Percentiles rank a stretch among this genome's conserved stretches.
Conservation (phyloP, 2,329 filamentous ascomycete genomes). For the Phaeosphaeriaceae sp. region DNA sequence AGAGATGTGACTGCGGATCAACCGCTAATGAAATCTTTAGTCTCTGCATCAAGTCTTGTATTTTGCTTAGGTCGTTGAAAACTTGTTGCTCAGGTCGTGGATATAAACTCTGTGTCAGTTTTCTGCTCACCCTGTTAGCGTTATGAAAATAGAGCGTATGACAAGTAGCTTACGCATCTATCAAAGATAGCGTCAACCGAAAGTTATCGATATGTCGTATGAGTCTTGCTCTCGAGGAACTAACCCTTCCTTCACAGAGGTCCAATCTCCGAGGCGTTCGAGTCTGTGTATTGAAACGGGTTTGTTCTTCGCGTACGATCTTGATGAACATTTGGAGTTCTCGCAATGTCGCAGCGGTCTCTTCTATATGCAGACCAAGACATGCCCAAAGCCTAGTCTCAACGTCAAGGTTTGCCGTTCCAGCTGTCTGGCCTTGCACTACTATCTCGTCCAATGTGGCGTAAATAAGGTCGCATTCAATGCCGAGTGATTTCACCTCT, state of each 20-base stretch:
- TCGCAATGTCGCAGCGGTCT: conserved; percentile 16
- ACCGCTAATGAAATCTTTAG: conserved; percentile 14
- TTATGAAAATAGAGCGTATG: neutral
- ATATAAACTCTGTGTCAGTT: conserved; percentile 4
- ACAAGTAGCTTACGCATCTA: conserved; percentile 21
- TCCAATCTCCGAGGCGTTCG: neutral
- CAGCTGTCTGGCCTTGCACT: conserved; percentile 3
- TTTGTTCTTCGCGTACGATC: conserved; percentile 10
- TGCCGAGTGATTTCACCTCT: conserved; percentile 26
- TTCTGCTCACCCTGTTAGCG: conserved; percentile 14
- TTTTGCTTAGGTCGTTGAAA: conserved; percentile 4
- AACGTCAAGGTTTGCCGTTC: conserved; percentile 9
- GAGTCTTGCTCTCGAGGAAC: conserved; percentile 8
- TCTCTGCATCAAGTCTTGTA: conserved; percentile 16
- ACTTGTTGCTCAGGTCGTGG: conserved; percentile 9
- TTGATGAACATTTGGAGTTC: conserved; percentile 21
- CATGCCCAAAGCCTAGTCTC: conserved; percentile 20
- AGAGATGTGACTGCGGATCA: conserved; percentile 11
- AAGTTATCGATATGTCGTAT: conserved; percentile 24
- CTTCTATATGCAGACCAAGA: conserved; percentile 17
- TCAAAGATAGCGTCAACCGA: conserved; percentile 16
- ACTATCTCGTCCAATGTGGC: conserved; percentile 19
- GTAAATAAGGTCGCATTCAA: conserved; percentile 28
- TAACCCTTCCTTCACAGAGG: neutral
- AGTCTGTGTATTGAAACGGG: conserved; percentile 5